phyloP scores from a whole-genome alignment of 139 green algal species.

The Picochlorum sp. region DNA sequence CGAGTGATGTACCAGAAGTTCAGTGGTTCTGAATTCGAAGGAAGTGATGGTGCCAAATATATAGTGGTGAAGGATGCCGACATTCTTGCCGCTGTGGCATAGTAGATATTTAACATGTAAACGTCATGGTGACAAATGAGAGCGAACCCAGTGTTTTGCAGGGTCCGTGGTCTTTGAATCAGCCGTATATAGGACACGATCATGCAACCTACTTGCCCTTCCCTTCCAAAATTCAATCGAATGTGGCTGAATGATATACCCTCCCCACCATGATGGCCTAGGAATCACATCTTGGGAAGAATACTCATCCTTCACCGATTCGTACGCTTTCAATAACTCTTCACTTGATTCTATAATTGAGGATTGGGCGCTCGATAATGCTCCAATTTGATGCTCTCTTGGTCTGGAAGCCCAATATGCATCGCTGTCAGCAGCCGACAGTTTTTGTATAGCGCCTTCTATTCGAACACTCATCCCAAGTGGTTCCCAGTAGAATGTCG shows the following conservation, averaged over 20 bases:
- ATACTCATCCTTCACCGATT: slow-evolving; percentile 32
- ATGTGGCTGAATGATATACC: slow-evolving; percentile 62
- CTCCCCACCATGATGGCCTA: slow-evolving; percentile 57
- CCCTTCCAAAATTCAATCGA: slow-evolving; percentile 88
- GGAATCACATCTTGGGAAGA: slow-evolving; percentile 19
- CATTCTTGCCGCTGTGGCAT: slow-evolving; percentile 70
- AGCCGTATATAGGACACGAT: slow-evolving; percentile 55
- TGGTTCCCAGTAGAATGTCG: slow-evolving; percentile 74
- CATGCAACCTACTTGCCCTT: slow-evolving; percentile 65
- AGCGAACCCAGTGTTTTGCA: background rate
- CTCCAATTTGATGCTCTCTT: slow-evolving; percentile 64
- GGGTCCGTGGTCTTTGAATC: background rate
- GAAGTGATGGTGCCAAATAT: slow-evolving; percentile 40
- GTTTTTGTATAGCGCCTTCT: slow-evolving; percentile 61
- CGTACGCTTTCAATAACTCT: slow-evolving; percentile 43
- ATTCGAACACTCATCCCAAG: slow-evolving; percentile 73
- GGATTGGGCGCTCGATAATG: slow-evolving; percentile 65
- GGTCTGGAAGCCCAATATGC: slow-evolving; percentile 79
- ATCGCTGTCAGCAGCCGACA: slow-evolving; percentile 59
- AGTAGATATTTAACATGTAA: slow-evolving; percentile 4
- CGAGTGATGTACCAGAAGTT: slow-evolving; percentile 84
- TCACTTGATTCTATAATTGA: slow-evolving; percentile 23
- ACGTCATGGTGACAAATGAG: background rate
- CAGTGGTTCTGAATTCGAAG: slow-evolving; percentile 77
- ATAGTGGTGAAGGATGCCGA: slow-evolving; percentile 81